Base-by-base conservation (phyloP, 2,329 filamentous ascomycete species). In the Teratosphaeria destructans region DNA sequence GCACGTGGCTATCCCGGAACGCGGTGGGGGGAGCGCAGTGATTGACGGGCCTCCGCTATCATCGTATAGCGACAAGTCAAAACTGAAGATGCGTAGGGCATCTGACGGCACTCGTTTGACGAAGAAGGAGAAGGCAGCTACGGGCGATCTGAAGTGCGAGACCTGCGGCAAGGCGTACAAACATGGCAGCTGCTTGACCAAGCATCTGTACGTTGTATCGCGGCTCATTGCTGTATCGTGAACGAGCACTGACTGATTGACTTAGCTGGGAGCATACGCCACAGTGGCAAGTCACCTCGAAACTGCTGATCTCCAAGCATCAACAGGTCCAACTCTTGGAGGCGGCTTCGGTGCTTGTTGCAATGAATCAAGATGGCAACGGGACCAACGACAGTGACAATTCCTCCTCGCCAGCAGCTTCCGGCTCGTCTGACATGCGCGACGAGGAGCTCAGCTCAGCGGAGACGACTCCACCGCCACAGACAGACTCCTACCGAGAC, bases 91-190 rank as follows among this genome's bases (percentile, higher is more conserved):
- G 67, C 79, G 84, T 60, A 80, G 84, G 65, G 83, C 91, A 62
- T 96, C 92, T 74, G 93, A 97, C 73, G 92, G 91, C 63, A 89
- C 93, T 67, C 85, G 88, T 68, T 81, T 93, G 63, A 79, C 82
- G 69, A 95, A 94, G 76, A 86, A 88, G 67, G 89, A 93, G 79
- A 92, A 90, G 78, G 83, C 84, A 75, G 88, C 85, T 78, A 84
- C 86, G 71, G 85, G 86, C 71, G 93, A 97, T 75, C 85, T 99
- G 73, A 90, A 89, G 77, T 99, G 94, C 80, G 90, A 96, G 74
- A 93, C 92, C 78, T 99, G 94, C 81, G 93, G 93, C 77, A 99
- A 99, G 83, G 91, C 91, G 78, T 99, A 99, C 85, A 99, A 99
- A 86, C 94, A 99, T 83, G 95, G 92, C 85, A 97, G 94, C 81